Evolutionary conservation across 495 filamentous ascomycete genomes (phyloP), one percentile per base, ranked within the genome.

Genomic region (Penicillium robsamsonii): DNA sequence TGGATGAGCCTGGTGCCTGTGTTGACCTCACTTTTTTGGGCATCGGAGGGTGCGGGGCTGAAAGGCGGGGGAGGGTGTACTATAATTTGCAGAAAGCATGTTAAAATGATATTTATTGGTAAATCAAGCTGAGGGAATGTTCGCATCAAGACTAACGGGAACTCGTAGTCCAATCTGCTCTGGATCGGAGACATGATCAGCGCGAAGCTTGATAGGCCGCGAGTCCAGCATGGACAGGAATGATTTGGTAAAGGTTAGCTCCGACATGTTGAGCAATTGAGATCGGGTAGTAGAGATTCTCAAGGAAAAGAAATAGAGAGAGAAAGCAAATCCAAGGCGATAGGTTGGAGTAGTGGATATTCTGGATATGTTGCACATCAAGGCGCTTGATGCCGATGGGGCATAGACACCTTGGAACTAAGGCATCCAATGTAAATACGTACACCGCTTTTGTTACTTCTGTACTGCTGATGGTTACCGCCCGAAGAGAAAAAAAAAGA

Each of bases 141-240:
- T 13, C 20, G 3, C n/a, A 37, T 37, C 31, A 33, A 47, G 40
- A 80, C 87, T 53, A 79, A 96, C 92, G 33, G 90, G 85, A 31
- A 79, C 75, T 50, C 84, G 83, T 30, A 85, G 74, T 15, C 87
- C 84, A 64, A 92, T 85, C 55, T 78, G 83, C 63, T 84, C 85
- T 31, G 89, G 83, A 65, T 96, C 89, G 69, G 89, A 86, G 74
- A 93, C 84, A 84, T 96, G 86, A 72, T 96, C 91, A 57, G 87
- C 74, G 11, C 84, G 80, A 47, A 96, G 80, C 73, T 91, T 93
- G 63, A 85, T 69, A 9, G 89, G 87, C 55, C 85, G 83, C 33
- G 83, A 79, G 75, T 93, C 90, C 47, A 97, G 82, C 18, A 81
- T 78, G 18, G 87, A 76, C 60, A 98, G 86, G 75, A 93, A 96